A percentile compares a stretch with the other conserved stretches of the same genome.
These are phyloP conservation scores for Plectosphaerella plurivora DNA, from an alignment of 2,329 filamentous ascomycete genomes.

Conservation along the genomic window DNA sequence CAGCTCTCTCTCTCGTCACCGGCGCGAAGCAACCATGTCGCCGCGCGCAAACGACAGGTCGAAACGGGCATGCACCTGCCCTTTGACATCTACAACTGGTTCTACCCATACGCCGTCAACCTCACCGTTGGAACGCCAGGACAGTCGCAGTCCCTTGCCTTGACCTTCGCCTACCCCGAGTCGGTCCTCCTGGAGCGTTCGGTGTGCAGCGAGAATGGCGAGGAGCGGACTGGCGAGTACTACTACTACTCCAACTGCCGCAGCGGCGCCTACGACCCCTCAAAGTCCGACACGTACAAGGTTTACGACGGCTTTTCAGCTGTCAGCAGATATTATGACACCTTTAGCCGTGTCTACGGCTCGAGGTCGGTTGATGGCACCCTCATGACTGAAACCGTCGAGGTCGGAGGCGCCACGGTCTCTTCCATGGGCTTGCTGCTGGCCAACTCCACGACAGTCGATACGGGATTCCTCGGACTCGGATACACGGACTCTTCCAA, in stretches of 20 bases:
- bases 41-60: neutral
- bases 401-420: neutral
- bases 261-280: slow-evolving; percentile 24
- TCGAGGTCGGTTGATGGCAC: slow-evolving; percentile 38
- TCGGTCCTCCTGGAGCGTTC: slow-evolving; percentile 1
- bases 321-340: neutral
- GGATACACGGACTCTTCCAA: neutral
- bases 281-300: slow-evolving; percentile 29
- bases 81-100: neutral
- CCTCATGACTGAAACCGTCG: slow-evolving; percentile 36
- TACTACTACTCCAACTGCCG: neutral
- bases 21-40: neutral
- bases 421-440: slow-evolving; percentile 39
- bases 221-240: neutral
- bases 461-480: neutral
- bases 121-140: slow-evolving; percentile 8
- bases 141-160: slow-evolving; percentile 3
- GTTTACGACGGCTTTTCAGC: neutral
- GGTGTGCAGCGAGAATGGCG: neutral
- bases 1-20: neutral
- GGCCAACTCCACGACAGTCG: neutral
- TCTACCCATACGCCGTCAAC: slow-evolving; percentile 6
- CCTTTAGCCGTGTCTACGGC: neutral
- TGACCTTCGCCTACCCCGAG: neutral
- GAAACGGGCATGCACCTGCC: neutral